Percentiles rank a stretch among this genome's conserved stretches.
Conservation (phyloP, 208 protist species). For the Trichomonas vaginalis region DNA sequence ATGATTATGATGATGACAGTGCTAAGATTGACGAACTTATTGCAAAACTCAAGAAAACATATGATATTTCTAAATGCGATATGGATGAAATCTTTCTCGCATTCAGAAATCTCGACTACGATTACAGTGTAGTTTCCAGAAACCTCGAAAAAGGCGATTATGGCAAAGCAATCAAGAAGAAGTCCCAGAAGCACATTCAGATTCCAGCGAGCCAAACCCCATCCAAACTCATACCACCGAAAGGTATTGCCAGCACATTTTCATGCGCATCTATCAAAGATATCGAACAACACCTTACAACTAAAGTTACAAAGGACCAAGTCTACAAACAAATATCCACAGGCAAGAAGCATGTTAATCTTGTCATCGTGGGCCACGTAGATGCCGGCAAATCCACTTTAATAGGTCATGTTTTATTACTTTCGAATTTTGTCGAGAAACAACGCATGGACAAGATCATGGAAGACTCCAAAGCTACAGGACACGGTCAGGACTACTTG, state of each 20-base stretch:
- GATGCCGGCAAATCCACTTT: slow-evolving; percentile 55
- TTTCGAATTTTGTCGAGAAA: background rate
- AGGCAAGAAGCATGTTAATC: slow-evolving; percentile 25
- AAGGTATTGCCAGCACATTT: background rate
- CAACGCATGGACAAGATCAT: background rate
- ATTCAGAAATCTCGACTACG: background rate
- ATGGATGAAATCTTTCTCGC: background rate
- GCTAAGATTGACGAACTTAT: background rate
- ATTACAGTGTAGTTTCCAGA: background rate
- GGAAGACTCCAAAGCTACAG: background rate
- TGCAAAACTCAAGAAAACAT: background rate
- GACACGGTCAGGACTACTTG: background rate
- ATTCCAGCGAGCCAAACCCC: background rate
- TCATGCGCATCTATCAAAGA: background rate
- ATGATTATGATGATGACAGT: background rate
- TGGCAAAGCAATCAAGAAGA: background rate
- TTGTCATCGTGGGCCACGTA: slow-evolving; percentile 51
- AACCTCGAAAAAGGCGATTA: background rate
- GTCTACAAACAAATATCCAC: background rate
- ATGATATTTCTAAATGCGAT: background rate
- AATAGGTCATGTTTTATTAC: slow-evolving; percentile 40
- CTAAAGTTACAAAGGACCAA: background rate
- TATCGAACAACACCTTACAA: background rate
- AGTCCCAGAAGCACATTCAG: background rate
- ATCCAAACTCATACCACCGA: background rate